phyloP scores from a whole-genome alignment of 2,329 filamentous ascomycete genomes.

The Curvularia lunata region DNA sequence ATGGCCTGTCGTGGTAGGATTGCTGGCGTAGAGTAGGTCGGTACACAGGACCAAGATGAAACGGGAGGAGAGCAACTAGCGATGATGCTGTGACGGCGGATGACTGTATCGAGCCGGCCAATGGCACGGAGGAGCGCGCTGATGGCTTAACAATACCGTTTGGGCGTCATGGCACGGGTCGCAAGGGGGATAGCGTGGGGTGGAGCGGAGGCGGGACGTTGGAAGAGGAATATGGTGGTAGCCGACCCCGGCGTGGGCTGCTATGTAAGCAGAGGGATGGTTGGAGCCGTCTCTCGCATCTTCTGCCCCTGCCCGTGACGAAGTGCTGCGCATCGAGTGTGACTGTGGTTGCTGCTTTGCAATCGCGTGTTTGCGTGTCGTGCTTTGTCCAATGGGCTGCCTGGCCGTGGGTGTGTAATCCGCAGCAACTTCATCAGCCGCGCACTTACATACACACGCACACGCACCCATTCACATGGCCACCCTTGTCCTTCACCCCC shows the following conservation, averaged over 20 bases:
- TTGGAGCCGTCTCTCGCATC: background rate
- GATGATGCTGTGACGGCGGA: slow-evolving; percentile 38
- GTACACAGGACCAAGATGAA: slow-evolving; percentile 17
- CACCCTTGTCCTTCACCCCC: background rate
- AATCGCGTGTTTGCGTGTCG: slow-evolving; percentile 1
- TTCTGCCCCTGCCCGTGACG: slow-evolving; percentile 2
- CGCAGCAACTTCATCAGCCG: slow-evolving; percentile 18
- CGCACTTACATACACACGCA: slow-evolving; percentile 4
- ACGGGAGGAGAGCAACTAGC: slow-evolving; percentile 16
- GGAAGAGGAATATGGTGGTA: slow-evolving; percentile 9
- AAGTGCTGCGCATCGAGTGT: background rate
- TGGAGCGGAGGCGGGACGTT: background rate
- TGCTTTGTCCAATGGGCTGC: slow-evolving; percentile 3
- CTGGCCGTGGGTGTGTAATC: background rate
- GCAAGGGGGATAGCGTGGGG: slow-evolving; percentile 13
- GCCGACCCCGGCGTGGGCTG: background rate
- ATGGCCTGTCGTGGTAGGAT: slow-evolving; percentile 15
- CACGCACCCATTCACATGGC: background rate
- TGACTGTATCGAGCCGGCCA: slow-evolving; percentile 41
- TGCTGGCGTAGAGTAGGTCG: slow-evolving; percentile 14
- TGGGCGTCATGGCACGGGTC: background rate
- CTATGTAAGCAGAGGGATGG: background rate
- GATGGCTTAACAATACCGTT: slow-evolving; percentile 8
- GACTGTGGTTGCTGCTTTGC: slow-evolving; percentile 2
- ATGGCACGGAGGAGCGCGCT: slow-evolving; percentile 21